Conservation (phyloP, 2,329 filamentous ascomycete species). For the Ascochyta viciae-villosae region DNA sequence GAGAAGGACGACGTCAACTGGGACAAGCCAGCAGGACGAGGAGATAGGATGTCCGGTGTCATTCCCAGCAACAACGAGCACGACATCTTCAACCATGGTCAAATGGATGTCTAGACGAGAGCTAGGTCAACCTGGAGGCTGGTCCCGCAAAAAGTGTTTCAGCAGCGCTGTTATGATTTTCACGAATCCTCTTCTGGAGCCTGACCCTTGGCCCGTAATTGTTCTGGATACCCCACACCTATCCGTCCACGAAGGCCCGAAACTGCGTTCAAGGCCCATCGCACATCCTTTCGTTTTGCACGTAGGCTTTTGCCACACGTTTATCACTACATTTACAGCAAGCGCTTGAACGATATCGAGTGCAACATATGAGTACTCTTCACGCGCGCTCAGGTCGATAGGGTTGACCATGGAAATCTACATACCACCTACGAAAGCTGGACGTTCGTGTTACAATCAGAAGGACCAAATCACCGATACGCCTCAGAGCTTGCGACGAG, state of each 20-base stretch:
- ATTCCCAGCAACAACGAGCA: slow-evolving; percentile 54
- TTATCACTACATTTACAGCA: slow-evolving; percentile 13
- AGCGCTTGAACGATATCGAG: slow-evolving; percentile 2
- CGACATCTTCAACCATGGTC: slow-evolving; percentile 57
- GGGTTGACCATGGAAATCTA: slow-evolving; percentile 11
- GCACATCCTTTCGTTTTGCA: slow-evolving; percentile 23
- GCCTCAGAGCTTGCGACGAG: background rate
- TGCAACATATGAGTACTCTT: slow-evolving; percentile 5
- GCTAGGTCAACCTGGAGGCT: slow-evolving; percentile 3
- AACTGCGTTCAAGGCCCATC: slow-evolving; percentile 30
- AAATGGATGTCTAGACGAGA: slow-evolving; percentile 45
- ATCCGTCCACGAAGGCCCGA: slow-evolving; percentile 26
- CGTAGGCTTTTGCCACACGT: slow-evolving; percentile 16
- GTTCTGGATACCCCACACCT: slow-evolving; percentile 41
- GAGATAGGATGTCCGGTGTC: slow-evolving; percentile 61
- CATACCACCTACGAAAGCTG: slow-evolving; percentile 17
- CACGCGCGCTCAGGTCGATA: background rate
- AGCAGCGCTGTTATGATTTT: slow-evolving; percentile 29
- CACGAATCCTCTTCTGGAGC: slow-evolving; percentile 6
- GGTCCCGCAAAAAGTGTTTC: slow-evolving; percentile 43
- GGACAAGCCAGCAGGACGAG: slow-evolving; percentile 50
- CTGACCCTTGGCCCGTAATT: slow-evolving; percentile 5
- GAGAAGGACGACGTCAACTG: slow-evolving; percentile 52
- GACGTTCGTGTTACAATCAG: slow-evolving; percentile 3
- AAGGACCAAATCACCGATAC: slow-evolving; percentile 4